Evolutionary conservation across 352 stramenopile species (phyloP), one percentile per base, ranked within the genome.

Genomic region (Peronosclerospora sorghi): DNA sequence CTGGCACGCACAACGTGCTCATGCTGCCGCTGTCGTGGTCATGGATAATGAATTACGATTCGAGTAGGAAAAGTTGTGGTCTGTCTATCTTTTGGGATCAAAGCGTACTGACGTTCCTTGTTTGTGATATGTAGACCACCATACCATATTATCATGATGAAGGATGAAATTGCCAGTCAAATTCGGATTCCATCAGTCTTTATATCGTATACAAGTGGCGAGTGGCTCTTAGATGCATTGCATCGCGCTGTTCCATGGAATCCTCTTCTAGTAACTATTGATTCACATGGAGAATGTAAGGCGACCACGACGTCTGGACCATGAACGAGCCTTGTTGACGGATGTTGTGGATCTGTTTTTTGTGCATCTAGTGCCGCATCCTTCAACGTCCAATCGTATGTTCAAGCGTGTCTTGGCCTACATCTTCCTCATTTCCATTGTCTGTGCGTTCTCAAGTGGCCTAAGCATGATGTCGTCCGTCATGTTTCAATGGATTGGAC

Each of bases 91-190:
- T 13, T 34, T 34, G 4, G 9, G 30, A 5, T 35, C 5, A 3
- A 7, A 7, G 21, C 3, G 21, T 26, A 26, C 21, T 26, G 21
- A 26, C 21, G 6, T 26, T 26, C 21, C 6, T 26, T 6, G n/a
- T n/a, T n/a, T n/a, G n/a, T n/a, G n/a, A n/a, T n/a, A n/a, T 28
- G 13, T 32, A 84, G 74, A 58, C 45, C 75, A 19, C 75, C 75
- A 55, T 79, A 68, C 41, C 73, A 89, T 29, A 86, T 89, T 48
- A 84, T 89, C 55, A 89, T 89, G 77, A 80, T 86, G 56, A 79
- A 80, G 29, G 74, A 89, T 50, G 65, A 86, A 47, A 77, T 84
- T 50, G 70, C 72, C 29, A 66, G 61, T 32, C 62, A 57, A 19
- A 48, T 89, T 18, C 55, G 42, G 13, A 89, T 89, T 39, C 77